These are phyloP conservation scores for Boletus rubescentipes DNA, from an alignment of 768 basidiomycete species.

Conservation along the genomic window DNA sequence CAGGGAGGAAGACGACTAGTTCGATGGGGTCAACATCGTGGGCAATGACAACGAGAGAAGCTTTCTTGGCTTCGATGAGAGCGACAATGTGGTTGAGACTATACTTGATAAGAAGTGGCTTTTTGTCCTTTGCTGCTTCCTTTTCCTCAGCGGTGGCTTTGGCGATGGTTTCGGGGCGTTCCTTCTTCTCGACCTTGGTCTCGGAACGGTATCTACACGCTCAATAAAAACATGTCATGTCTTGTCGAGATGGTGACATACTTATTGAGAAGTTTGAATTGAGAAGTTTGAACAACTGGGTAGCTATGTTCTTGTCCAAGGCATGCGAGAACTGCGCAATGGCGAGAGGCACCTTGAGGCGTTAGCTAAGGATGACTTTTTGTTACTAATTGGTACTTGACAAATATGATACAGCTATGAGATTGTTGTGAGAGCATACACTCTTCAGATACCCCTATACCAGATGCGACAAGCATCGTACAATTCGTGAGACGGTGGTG, in stretches of 20 bases:
- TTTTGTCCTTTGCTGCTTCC: slow-evolving; percentile 79
- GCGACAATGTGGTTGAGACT: slow-evolving; percentile 97
- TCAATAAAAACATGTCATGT: not conserved
- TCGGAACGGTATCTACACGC: slow-evolving; percentile 70
- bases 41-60: slow-evolving; percentile 90
- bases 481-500: too few relatives aligned
- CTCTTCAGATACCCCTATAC: too few relatives aligned
- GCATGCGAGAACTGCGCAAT: slow-evolving; percentile 97
- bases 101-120: slow-evolving; percentile 93
- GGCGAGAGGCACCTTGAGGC: slow-evolving; percentile 96
- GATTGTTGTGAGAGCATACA: too few relatives aligned
- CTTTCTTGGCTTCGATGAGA: slow-evolving; percentile 97
- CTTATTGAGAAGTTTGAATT: slow-evolving; percentile 99
- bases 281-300: slow-evolving; percentile 94
- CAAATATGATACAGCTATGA: too few relatives aligned
- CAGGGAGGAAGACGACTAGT: slow-evolving; percentile 97
- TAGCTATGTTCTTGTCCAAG: slow-evolving; percentile 99
- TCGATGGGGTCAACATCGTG: slow-evolving; percentile 99
- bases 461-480: too few relatives aligned
- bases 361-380: slow-evolving; percentile 97
- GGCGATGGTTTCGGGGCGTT: slow-evolving; percentile 77
- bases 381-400: too few relatives aligned
- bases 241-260: slow-evolving; percentile 21
- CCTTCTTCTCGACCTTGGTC: slow-evolving; percentile 96
- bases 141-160: slow-evolving; percentile 80